phyloP scores from a whole-genome alignment of 345 rosid species.

The Gossypium thurberi region DNA sequence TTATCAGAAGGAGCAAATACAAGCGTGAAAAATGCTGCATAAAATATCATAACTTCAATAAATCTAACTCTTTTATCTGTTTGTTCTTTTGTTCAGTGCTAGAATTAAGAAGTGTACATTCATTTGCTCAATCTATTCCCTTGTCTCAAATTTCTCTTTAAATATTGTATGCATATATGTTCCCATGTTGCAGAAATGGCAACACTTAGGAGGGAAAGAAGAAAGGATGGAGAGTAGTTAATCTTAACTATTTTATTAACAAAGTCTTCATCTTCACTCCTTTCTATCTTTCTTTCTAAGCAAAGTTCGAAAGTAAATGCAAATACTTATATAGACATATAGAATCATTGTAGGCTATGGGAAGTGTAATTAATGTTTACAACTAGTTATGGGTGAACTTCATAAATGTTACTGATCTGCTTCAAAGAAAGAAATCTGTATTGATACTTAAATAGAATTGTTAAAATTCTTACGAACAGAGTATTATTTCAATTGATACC shows the following conservation, averaged over 20 bases:
- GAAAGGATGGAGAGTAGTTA: no score
- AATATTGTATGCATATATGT: background rate
- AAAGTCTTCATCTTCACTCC: no score
- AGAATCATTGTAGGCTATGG: background rate
- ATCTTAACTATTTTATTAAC: no score
- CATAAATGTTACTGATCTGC: background rate
- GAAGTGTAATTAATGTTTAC: background rate
- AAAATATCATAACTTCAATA: background rate
- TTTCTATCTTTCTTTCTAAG: no score
- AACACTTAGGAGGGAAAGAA: background rate
- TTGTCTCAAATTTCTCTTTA: background rate
- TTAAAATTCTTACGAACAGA: background rate
- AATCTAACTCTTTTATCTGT: background rate
- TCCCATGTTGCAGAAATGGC: background rate
- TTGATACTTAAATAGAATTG: background rate
- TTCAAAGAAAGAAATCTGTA: background rate
- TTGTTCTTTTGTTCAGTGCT: background rate
- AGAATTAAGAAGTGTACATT: background rate
- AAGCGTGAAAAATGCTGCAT: background rate
- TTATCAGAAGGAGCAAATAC: background rate
- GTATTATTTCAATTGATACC: no score
- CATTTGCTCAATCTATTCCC: background rate
- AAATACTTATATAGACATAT: background rate
- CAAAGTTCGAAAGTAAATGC: background rate
- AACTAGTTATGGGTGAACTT: background rate